Evolutionary conservation across 176 grass and related monocot genomes (phyloP), one percentile per base, ranked within the genome.

Genomic region (Chrysopogon serrulatus): DNA sequence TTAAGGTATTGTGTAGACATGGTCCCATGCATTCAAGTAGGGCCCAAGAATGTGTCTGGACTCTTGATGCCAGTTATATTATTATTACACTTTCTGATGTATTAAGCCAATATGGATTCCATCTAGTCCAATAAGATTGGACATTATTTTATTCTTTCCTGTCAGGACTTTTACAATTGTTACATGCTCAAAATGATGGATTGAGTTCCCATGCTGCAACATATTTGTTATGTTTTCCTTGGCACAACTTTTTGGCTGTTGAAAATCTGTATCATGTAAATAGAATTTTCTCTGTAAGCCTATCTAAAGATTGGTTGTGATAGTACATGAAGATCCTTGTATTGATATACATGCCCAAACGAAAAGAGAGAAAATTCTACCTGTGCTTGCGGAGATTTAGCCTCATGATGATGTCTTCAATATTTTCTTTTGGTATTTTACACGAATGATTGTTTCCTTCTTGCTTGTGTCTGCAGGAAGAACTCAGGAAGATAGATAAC

Each of bases 401-500:
- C 56, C 67, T 56, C 36, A 30, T 35, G 24, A 70, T 40, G 31
- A 62, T 82, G 19, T 39, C 40, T 85, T 71, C 23, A 45, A 44
- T 84, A 60, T 81, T 37, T 73, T 85, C 10, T 71, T 64, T 82
- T 72, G 21, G 33, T 44, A 31, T 42, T 68, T 42, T 62, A 67
- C 36, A 73, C 73, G 56, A 54, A 78, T 68, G 73, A 5, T 65
- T 70, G 53, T 73, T n/a, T 73, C 16, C 19, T 86, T 77, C 19
- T 86, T 77, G 35, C 34, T 90, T 87, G 17, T 80, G 33, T 26
- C 48, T 89, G 83, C 87, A 98, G 96, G 93, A 98, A 73, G 91
- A 94, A 31, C 85, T 98, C 35, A 90, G 79, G 68, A 98, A 92
- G 89, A 90, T 98, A 76, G 90, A 94, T 77, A 98, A 72, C 45